Base-by-base conservation (phyloP, 257 asterid genomes). In the Solanum sparsipilum region DNA sequence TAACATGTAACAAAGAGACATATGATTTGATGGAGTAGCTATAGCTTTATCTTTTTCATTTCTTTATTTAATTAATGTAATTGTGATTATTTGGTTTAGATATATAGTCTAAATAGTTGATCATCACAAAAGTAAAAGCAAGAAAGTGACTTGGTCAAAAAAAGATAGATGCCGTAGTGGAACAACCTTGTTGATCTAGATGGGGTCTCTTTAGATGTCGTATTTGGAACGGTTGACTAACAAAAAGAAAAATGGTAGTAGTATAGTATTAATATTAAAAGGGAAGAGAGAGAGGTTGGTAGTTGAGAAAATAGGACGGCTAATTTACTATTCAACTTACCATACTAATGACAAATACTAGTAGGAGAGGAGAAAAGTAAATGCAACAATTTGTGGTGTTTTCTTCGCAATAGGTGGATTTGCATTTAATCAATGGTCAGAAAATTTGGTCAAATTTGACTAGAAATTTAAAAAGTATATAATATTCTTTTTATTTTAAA, bases 191-290 rank as follows among this genome's bases (percentile, higher is more conserved):
- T 48, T 82, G 44, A 48, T 46, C 41, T 44, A 79, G 9, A 79
- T 79, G 31, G 21, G 85, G 25, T 27, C 34, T 11, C 18, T 81
- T 81, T 81, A 5, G 68, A 46, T 81, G 85, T 48, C 87, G 89
- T 85, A 56, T 79, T 78, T 65, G 73, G 75, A 67, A 88, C 79
- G 65, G 88, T 86, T 90, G 90, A 88, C 90, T 86, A 79, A 73
- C 31, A 29, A 29, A 82, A 29, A 7, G 18, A n/a, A 82, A 81
- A 18, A 16, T 48, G 25, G 13, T 48, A 15, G n/a, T 18, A 52
- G 65, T 46, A 16, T 46, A 52, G 63, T 48, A 18, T 48, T 16
- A 4, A 5, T 48, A 18, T 48, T 16, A 4, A 5, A 27, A 81
- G 85, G 34, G 11, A 68, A 32, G 68, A 27, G 20, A 78, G 65